Conservation (phyloP, 2,329 filamentous ascomycete genomes). For the Verticillium nubilum region DNA sequence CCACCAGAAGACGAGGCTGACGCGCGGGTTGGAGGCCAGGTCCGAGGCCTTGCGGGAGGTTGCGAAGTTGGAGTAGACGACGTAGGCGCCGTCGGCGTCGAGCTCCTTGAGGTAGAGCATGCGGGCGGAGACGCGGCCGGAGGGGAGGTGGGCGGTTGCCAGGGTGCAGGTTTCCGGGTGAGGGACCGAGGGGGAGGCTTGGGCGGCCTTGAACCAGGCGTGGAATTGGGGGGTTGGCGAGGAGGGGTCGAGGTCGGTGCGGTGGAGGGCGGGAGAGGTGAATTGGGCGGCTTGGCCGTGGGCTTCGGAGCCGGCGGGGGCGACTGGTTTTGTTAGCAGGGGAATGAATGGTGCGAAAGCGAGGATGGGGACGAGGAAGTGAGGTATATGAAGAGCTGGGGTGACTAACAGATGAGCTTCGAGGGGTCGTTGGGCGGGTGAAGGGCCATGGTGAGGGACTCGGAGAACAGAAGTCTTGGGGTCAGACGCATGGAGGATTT, state of each 20-base stretch:
- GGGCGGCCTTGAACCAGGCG: constrained; percentile 77
- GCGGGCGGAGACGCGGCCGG: constrained; percentile 76
- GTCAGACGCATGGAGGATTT: neutral
- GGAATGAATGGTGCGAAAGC: too few species aligned
- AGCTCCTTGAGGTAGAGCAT: constrained; percentile 96
- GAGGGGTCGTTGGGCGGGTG: constrained; percentile 30
- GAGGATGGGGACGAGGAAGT: too few species aligned
- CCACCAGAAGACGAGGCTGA: constrained; percentile 89
- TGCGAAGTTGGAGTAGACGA: constrained; percentile 90
- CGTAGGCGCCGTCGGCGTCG: constrained; percentile 68
- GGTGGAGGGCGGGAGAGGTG: constrained; percentile 55
- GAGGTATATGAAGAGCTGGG: neutral
- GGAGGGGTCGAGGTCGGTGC: constrained; percentile 50
- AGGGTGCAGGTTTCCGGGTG: constrained; percentile 88
- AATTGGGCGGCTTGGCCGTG: constrained; percentile 71
- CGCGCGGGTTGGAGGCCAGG: constrained; percentile 67
- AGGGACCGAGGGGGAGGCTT: constrained; percentile 42
- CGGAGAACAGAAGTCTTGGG: neutral
- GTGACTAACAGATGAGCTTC: constrained; percentile 45
- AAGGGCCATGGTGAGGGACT: constrained; percentile 35
- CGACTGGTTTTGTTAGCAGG: constrained; percentile 38
- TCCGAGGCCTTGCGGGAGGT: constrained; percentile 67
- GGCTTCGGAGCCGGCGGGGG: constrained; percentile 53
- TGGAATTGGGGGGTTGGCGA: constrained; percentile 82
- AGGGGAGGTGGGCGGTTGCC: constrained; percentile 77